Evolutionary conservation across 2,329 filamentous ascomycete genomes (phyloP), one percentile per base, ranked within the genome.

Genomic region (Fusarium anthophilum): DNA sequence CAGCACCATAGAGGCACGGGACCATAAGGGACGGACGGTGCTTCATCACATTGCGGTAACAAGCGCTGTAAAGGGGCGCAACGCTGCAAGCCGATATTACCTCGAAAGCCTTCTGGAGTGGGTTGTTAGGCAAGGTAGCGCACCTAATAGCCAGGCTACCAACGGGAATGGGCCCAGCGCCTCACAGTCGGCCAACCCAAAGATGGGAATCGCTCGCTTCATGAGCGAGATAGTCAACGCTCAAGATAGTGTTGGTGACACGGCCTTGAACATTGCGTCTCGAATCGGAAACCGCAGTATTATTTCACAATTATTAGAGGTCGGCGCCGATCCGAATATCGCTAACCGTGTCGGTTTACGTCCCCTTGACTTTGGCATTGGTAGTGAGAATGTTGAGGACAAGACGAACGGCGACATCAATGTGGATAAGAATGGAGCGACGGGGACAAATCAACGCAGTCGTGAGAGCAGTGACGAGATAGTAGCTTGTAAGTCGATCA

Each of bases 171-270:
- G 60, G 17, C 76, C 80, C n/a, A 84, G 76, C 73, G 85, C 82
- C 71, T 85, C 85, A 17, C 84, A 85, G 44, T 78, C 78, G 10
- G 58, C 62, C 18, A 84, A 83, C 47, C 93, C 90, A 62, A 94
- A 89, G 72, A 97, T 98, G 83, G 94, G 93, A 30, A 88, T 99
- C 60, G 95, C 94, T 37, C 91, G 94, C 43, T 99, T 99, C 83
- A 97, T 99, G 90, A 94, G 93, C 55, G 95, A 98, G 80, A 97
- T 99, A 81, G 96, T 99, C 69, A 98, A 99, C 78, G 93, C 95
- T 1, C 93, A 96, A 78, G 96, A 99, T 82, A 95, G 95, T 78
- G 93, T 93, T 39, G 96, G 96, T 2, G 97, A 99, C 79, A 99
- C 96, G 1, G 96, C 96, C 0, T 86, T 99, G 26, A 98, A 98